phyloP scores from a whole-genome alignment of 179 eudicot genomes.

The Spergularia azorica region DNA sequence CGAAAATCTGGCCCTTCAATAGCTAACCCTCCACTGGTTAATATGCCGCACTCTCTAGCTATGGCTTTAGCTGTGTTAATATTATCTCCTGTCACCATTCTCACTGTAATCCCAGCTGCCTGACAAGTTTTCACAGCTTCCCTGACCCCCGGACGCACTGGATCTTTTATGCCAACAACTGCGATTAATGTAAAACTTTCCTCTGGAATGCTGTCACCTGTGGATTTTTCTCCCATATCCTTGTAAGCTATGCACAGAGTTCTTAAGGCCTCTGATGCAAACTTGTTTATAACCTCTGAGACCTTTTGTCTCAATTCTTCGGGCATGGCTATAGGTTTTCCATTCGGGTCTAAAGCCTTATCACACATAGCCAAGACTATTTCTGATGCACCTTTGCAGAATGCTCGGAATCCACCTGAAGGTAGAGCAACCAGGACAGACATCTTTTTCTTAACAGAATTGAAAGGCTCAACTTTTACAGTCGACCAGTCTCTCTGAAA shows the following conservation, averaged over 20 bases:
- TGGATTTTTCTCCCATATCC: slow-evolving; percentile 40
- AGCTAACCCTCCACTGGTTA: slow-evolving; percentile 72
- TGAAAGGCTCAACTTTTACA: slow-evolving; percentile 74
- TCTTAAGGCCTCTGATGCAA: slow-evolving; percentile 74
- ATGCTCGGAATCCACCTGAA: slow-evolving; percentile 47
- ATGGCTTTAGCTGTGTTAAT: slow-evolving; percentile 88
- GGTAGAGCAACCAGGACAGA: slow-evolving; percentile 57
- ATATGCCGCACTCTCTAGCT: slow-evolving; percentile 85
- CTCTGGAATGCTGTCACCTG: slow-evolving; percentile 51
- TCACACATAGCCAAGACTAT: slow-evolving; percentile 63
- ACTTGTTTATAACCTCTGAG: slow-evolving; percentile 49
- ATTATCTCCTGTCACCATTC: slow-evolving; percentile 93
- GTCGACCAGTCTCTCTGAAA: slow-evolving; percentile 34
- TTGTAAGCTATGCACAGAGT: slow-evolving; percentile 74
- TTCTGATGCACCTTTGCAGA: slow-evolving; percentile 81
- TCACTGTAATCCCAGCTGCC: slow-evolving; percentile 66
- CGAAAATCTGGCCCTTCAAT: slow-evolving; percentile 77
- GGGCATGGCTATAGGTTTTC: slow-evolving; percentile 44
- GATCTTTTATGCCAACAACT: slow-evolving; percentile 87
- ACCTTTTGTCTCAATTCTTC: slow-evolving; percentile 46
- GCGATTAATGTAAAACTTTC: slow-evolving; percentile 54
- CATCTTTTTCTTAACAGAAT: slow-evolving; percentile 75
- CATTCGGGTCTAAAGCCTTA: slow-evolving; percentile 47
- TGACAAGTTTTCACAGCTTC: slow-evolving; percentile 81
- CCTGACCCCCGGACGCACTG: slow-evolving; percentile 81